Base-by-base conservation (phyloP, 2,329 filamentous ascomycete genomes). In the Sporothrix brasiliensis region DNA sequence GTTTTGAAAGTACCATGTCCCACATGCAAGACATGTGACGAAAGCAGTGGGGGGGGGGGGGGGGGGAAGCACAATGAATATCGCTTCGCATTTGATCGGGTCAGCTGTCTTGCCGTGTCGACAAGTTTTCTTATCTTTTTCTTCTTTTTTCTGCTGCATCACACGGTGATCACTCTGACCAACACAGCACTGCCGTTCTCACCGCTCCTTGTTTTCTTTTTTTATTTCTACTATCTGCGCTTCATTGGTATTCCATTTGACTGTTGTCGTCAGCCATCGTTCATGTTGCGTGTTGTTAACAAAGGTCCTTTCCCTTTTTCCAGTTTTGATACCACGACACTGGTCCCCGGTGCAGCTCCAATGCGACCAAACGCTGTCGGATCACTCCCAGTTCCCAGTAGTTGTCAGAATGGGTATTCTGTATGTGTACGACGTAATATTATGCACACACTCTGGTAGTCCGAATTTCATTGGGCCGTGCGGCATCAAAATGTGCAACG, bases 121-220 rank as follows among this genome's bases (percentile, higher is more conserved):
- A 7, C 34, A 3, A 34, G 50, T 19, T n/a, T 24, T 27, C 9
- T 66, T 10, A 7, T 27, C 34, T 27, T 63, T 63, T 30, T n/a
- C 21, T 52, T 50, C 21, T 10, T 21, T 27, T 34, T 52, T 16
- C 52, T 52, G 61, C 41, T 65, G 41, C 49, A 41, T 49, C 60
- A 49, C 11, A 30, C 11, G 9, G 39, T 39, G 58, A 27, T 47
- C 39, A 63, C 13, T 47, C 27, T 54, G 47, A 39, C 39, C 58
- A 63, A 47, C 39, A 27, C 58, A 63, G 39, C 21, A 47, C 39
- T 47, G 58, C 58, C 16, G 41, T 61, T 63, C 21, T 58, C 58
- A 63, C 58, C 58, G 58, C 58, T 63, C 58, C n/a, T 47, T 63
- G 14, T n/a, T 47, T 61, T 27, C n/a, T 47, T 47, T 60, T 47